Evolutionary conservation across 2,329 filamentous ascomycete species (phyloP).

Genomic region (Fonsecaea erecta): DNA sequence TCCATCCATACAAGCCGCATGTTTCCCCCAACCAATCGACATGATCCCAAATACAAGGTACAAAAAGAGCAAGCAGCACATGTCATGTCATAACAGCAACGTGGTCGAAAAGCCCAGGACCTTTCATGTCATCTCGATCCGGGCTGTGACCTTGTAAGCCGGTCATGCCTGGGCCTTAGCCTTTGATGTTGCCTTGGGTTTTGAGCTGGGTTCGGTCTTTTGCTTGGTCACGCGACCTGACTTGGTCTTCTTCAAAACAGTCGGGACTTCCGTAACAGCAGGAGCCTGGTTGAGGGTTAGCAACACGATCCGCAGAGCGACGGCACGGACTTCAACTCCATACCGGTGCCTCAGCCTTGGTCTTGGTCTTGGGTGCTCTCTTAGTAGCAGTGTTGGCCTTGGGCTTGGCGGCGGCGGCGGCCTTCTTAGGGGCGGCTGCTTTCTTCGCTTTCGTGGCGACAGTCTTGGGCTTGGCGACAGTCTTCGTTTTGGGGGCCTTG

Average conservation of each 20-base stretch:
- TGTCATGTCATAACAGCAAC: slow-evolving; percentile 35
- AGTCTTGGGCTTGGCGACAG: slow-evolving; percentile 49
- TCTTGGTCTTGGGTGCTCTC: slow-evolving; percentile 40
- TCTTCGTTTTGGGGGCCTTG: slow-evolving; percentile 45
- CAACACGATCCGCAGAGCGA: background rate
- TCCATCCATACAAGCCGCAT: background rate
- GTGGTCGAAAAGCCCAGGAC: slow-evolving; percentile 10
- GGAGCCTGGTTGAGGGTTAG: slow-evolving; percentile 58
- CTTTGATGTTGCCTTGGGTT: slow-evolving; percentile 55
- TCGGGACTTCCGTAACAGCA: slow-evolving; percentile 70
- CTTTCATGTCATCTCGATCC: slow-evolving; percentile 28
- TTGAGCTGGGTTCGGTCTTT: slow-evolving; percentile 51
- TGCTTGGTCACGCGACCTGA: slow-evolving; percentile 81
- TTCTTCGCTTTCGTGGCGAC: slow-evolving; percentile 57
- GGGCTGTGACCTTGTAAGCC: slow-evolving; percentile 2
- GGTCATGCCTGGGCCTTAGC: slow-evolving; percentile 46
- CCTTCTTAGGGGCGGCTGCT: slow-evolving; percentile 58
- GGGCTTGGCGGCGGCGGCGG: slow-evolving; percentile 59
- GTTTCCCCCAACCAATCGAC: slow-evolving; percentile 20
- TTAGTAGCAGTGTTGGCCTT: slow-evolving; percentile 56
- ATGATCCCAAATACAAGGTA: slow-evolving; percentile 29
- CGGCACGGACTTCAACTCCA: slow-evolving; percentile 6
- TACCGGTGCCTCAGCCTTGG: slow-evolving; percentile 41
- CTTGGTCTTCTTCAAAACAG: slow-evolving; percentile 79
- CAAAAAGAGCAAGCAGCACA: slow-evolving; percentile 31